Evolutionary conservation across 2,329 filamentous ascomycete genomes (phyloP), one percentile per base, ranked within the genome.

Genomic region (Ramichloridium luteum): DNA sequence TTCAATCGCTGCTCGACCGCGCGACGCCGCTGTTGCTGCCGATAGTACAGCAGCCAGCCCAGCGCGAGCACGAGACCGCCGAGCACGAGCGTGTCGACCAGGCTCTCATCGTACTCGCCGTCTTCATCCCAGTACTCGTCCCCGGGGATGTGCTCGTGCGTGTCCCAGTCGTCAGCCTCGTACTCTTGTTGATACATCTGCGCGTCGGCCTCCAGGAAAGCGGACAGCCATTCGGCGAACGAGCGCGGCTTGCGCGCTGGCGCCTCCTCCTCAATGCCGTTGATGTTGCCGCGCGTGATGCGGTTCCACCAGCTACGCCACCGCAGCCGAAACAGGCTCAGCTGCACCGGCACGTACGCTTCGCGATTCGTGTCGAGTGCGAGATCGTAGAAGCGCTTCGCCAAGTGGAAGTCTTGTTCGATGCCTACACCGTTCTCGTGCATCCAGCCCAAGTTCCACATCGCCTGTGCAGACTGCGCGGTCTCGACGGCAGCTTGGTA

Each of bases 371-470:
- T 86, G 50, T 86, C 83, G 16, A 94, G 63, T 1, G 90, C 88
- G 38, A 90, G 71, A 48, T 98, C 90, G 52, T 98, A 98, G 58
- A 86, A 93, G 32, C 90, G 70, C 60, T 98, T 98, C 2, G 92
- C 90, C 35, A 98, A 74, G 51, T 98, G 90, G 55, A 92, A 98
- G 53, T 98, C 90, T 54, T 98, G 90, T 33, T 81, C 79, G 13
- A 96, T 72, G 2, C 86, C 84, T 30, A 96, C 68, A 5, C 90
- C 90, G 50, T 96, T 94, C 59, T 98, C 90, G 51, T 98, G 85
- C 88, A 98, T 96, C 90, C 90, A 98, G 4, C 90, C 92, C 10
- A 98, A 66, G 49, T 98, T 96, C 72, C 85, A 98, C 35, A 94
- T 74, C 10, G 92, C 90, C 58, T 98, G 92, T 2, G 88, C 90